Conservation (phyloP, 2,329 filamentous ascomycete genomes). For the Phyllosticta ampelicida region DNA sequence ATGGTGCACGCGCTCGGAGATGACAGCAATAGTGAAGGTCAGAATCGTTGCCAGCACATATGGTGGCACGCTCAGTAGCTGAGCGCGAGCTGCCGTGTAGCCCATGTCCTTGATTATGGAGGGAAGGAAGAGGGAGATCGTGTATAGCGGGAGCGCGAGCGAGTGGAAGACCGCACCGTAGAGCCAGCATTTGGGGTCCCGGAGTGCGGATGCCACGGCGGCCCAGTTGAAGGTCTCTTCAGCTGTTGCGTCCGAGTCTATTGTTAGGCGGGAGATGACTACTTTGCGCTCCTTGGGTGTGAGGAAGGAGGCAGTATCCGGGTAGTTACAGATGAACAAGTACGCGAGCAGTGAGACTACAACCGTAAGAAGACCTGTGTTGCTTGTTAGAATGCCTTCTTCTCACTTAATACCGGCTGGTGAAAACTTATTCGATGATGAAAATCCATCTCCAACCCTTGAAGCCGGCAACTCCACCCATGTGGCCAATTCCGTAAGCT, state of each 20-base stretch:
- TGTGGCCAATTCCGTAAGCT: conserved; percentile 48
- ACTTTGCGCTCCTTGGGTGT: conserved; percentile 41
- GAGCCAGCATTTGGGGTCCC: conserved; percentile 59
- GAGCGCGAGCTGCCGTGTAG: conserved; percentile 30
- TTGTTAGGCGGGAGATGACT: conserved; percentile 52
- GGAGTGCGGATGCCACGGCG: conserved; percentile 52
- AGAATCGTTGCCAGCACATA: conserved; percentile 31
- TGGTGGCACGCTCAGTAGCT: conserved; percentile 37
- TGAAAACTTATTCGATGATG: conserved; percentile 20
- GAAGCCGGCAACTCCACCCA: conserved; percentile 44
- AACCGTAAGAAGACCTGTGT: conserved; percentile 28
- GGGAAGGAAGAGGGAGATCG: conserved; percentile 32
- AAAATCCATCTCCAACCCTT: conserved; percentile 33
- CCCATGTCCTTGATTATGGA: conserved; percentile 40
- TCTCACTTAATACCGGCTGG: background rate
- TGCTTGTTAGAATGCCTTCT: conserved; percentile 14
- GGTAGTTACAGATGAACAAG: conserved; percentile 58
- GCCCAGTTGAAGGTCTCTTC: conserved; percentile 59
- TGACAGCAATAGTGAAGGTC: conserved; percentile 24
- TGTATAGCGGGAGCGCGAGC: conserved; percentile 46
- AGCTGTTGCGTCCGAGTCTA: conserved; percentile 59
- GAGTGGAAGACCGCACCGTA: conserved; percentile 64
- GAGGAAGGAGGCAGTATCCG: conserved; percentile 48
- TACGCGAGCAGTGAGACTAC: conserved; percentile 27
- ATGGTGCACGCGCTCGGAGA: conserved; percentile 22